These are phyloP conservation scores for Starmerella bombicola DNA, from an alignment of 805 yeast genomes.

Conservation along the genomic window DNA sequence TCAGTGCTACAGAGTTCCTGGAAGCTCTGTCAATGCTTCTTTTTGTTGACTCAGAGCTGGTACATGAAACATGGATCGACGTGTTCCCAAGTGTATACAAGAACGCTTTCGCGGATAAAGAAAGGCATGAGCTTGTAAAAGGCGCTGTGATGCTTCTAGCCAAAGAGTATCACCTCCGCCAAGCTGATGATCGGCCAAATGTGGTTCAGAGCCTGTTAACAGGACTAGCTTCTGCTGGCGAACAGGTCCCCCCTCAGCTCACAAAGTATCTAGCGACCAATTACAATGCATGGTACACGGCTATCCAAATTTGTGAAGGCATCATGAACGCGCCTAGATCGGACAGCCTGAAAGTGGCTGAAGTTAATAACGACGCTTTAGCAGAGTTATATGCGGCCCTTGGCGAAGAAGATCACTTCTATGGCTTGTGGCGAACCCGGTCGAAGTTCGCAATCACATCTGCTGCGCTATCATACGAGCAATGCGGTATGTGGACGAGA, in stretches of 20 bases:
- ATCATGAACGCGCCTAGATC: conserved; percentile 46
- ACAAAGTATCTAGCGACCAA: conserved; percentile 77
- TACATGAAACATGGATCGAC: conserved; percentile 71
- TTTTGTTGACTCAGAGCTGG: conserved; percentile 66
- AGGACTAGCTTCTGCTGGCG: conserved; percentile 51
- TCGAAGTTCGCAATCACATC: conserved; percentile 91
- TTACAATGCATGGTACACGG: conserved; percentile 83
- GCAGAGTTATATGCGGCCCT: conserved; percentile 77
- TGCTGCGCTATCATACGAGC: conserved; percentile 86
- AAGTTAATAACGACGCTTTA: conserved; percentile 79
- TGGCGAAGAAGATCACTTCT: conserved; percentile 93
- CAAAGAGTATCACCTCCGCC: conserved; percentile 86
- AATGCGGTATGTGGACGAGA: conserved; percentile 86
- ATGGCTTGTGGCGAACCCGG: conserved; percentile 94
- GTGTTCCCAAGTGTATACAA: conserved; percentile 71
- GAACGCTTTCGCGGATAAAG: conserved; percentile 56
- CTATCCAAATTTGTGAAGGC: conserved; percentile 70
- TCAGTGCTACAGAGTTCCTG: conserved; percentile 49
- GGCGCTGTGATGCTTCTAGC: conserved; percentile 66
- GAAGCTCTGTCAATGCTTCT: conserved; percentile 68
- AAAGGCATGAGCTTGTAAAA: conserved; percentile 72
- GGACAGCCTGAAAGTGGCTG: conserved; percentile 64
- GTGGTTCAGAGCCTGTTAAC: conserved; percentile 74
- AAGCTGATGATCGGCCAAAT: conserved; percentile 73
- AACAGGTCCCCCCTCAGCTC: conserved; percentile 86